phyloP scores from a whole-genome alignment of 2,329 filamentous ascomycete genomes.

The Claviceps citrina region DNA sequence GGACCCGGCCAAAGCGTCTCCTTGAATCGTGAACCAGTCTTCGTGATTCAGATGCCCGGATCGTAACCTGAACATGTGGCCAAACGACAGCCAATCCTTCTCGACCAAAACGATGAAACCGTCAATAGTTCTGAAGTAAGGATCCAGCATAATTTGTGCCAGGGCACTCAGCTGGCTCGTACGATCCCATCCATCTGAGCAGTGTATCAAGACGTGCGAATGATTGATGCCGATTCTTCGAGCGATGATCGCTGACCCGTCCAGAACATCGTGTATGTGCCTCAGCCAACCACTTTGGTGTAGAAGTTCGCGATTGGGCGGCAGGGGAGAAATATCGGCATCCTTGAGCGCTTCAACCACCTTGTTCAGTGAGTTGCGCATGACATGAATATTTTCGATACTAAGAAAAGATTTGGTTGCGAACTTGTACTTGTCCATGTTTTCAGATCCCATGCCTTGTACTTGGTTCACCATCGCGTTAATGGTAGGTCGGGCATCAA shows the following conservation, averaged over 20 bases:
- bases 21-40: conserved; percentile 85
- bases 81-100: conserved; percentile 96
- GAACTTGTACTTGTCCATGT: conserved; percentile 93
- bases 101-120: conserved; percentile 90
- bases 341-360: conserved; percentile 86
- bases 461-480: conserved; percentile 93
- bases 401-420: conserved; percentile 83
- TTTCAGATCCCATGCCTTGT: conserved; percentile 83
- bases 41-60: conserved; percentile 77
- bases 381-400: conserved; percentile 97
- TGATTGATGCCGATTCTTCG: conserved; percentile 81
- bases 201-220: conserved; percentile 91
- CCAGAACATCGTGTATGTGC: conserved; percentile 71
- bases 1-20: conserved; percentile 55
- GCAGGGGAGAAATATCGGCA: conserved; percentile 69
- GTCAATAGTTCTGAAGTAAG: conserved; percentile 84
- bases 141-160: conserved; percentile 84
- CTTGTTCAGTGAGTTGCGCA: conserved; percentile 78
- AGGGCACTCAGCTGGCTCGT: conserved; percentile 88
- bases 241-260: conserved; percentile 72
- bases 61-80: conserved; percentile 93
- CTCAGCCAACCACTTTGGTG: conserved; percentile 80
- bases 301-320: conserved; percentile 67
- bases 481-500: conserved; percentile 84
- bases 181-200: conserved; percentile 95